Evolutionary conservation across 805 yeast species (phyloP), one percentile per base, ranked within the genome.

Genomic region (Zygoascus biomembranicola): DNA sequence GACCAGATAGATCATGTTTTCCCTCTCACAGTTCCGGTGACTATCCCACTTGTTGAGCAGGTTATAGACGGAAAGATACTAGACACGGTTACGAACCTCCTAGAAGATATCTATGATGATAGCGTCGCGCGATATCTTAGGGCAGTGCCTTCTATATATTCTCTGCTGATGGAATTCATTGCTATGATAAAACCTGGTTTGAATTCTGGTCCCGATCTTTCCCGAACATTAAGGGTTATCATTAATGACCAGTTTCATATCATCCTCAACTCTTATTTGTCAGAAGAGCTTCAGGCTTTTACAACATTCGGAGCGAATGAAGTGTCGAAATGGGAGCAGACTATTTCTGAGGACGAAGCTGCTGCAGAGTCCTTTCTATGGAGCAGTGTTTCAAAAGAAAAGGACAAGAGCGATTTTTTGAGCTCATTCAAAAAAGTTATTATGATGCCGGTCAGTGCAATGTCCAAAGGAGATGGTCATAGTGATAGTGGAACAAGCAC

Each of bases 381-480:
- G 65, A 74, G 77, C 58, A 75, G 76, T 50, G 83, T 80, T 10
- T 61, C 71, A 8, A 60, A 59, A 26, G 66, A 63, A 32, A 69
- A 71, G 55, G 77, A 81, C 11, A 79, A 79, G 56, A 69, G 67
- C 48, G 82, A 78, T 57, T 79, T 80, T 55, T 65, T 80, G 53
- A 65, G 77, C 2, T 75, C 78, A 49, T 80, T 80, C 63, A 75
- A 71, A 55, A 76, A 76, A 52, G 80, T 77, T 1, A 69, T 78
- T 14, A 48, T 66, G 53, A 63, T 66, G 60, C 73, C 73, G 11
- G 68, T 68, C 49, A 57, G 61, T 61, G 53, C 61, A 48, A 42
- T 56, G 35, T 31, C 50, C 2, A 23, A 39, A 8, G n/a, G 53
- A 13, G 43, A 53, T 8, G 32, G 23, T 8, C 11, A 18, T 11